Evolutionary conservation across 2,329 filamentous ascomycete genomes (phyloP).

Genomic region (Cordyceps militaris): DNA sequence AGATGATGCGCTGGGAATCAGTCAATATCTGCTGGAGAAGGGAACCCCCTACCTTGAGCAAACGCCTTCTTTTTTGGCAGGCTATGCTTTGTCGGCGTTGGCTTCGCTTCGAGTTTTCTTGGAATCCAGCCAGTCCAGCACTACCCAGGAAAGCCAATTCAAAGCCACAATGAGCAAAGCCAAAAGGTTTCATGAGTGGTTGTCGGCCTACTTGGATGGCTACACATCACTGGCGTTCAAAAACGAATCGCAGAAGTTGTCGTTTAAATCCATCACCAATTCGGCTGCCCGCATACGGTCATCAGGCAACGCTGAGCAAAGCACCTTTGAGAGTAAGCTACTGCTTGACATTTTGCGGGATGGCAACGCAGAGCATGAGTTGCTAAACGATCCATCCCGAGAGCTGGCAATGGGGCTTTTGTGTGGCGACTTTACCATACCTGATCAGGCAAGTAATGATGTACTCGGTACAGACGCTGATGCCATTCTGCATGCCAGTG

Average conservation of each 20-base stretch:
- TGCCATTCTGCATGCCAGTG: conserved; percentile 54
- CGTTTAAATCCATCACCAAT: conserved; percentile 60
- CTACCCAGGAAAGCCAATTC: conserved; percentile 79
- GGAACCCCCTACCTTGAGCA: conserved; percentile 58
- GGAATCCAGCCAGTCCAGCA: conserved; percentile 66
- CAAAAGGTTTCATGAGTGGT: conserved; percentile 70
- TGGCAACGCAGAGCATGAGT: conserved; percentile 49
- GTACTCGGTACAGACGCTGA: conserved; percentile 61
- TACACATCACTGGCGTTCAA: conserved; percentile 52
- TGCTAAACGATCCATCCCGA: conserved; percentile 65
- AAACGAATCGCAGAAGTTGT: conserved; percentile 40
- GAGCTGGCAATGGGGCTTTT: conserved; percentile 65
- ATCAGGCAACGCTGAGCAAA: conserved; percentile 61
- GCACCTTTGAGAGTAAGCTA: conserved; percentile 70
- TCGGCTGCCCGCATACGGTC: conserved; percentile 61
- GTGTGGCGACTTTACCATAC: conserved; percentile 64
- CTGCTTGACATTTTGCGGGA: conserved; percentile 76
- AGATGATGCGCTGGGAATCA: conserved; percentile 81
- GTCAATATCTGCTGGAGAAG: conserved; percentile 70
- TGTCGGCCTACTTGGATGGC: conserved; percentile 58
- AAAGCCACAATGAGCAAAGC: conserved; percentile 69
- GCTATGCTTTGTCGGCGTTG: conserved; percentile 71
- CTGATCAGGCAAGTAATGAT: conserved; percentile 42
- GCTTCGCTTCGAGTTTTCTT: conserved; percentile 73
- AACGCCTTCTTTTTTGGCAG: conserved; percentile 69